Evolutionary conservation across 2,329 filamentous ascomycete genomes (phyloP).

Genomic region (Pyrenophora graminea): DNA sequence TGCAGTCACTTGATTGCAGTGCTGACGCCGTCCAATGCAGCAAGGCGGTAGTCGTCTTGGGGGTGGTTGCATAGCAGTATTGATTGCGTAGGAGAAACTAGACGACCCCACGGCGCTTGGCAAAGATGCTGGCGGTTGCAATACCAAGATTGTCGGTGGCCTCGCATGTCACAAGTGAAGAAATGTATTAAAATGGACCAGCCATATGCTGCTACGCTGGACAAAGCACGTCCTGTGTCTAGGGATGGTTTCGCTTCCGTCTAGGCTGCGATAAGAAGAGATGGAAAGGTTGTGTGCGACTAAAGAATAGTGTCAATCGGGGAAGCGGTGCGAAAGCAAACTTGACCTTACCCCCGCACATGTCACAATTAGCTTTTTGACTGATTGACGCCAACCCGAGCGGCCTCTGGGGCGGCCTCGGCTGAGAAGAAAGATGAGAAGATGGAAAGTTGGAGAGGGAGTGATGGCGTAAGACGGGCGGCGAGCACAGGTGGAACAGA

Average conservation of each 20-base stretch:
- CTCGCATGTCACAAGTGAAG: constrained; percentile 13
- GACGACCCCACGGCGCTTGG: constrained; percentile 16
- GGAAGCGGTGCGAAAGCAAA: constrained; percentile 8
- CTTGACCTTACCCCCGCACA: constrained; percentile 23
- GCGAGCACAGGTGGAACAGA: constrained; percentile 16
- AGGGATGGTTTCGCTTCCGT: constrained; percentile 5
- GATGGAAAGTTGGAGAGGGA: not conserved
- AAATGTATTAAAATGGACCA: not conserved
- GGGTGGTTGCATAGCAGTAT: constrained; percentile 15
- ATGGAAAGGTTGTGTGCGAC: constrained; percentile 10
- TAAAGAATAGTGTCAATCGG: constrained; percentile 18
- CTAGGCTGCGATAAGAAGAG: constrained; percentile 1
- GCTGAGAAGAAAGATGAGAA: no score
- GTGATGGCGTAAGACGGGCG: constrained; percentile 10
- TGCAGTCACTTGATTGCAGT: constrained; percentile 8
- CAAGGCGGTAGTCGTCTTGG: constrained; percentile 1
- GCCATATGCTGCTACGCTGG: not conserved
- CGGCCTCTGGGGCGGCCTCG: not conserved
- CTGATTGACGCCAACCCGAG: not conserved
- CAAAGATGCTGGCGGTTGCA: constrained; percentile 1
- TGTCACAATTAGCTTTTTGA: constrained; percentile 4
- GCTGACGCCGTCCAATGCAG: not conserved
- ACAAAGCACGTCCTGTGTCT: constrained; percentile 2
- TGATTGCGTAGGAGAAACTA: constrained; percentile 28
- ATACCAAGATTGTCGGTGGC: constrained; percentile 21